These are phyloP conservation scores for Penicillium pulvis DNA, from an alignment of 495 filamentous ascomycete genomes.

Conservation along the genomic window DNA sequence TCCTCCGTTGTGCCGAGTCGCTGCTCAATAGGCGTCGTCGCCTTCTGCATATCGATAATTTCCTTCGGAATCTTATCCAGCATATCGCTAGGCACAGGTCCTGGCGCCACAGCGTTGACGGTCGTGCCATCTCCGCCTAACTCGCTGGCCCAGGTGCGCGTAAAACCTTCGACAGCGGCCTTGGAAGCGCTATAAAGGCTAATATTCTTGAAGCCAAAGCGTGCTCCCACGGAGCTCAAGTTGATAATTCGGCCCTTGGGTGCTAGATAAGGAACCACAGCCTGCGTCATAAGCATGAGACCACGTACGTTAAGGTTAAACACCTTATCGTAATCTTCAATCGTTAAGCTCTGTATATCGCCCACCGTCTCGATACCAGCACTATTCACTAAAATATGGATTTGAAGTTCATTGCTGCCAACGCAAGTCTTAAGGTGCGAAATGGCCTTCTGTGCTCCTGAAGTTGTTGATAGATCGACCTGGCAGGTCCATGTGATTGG, in stretches of 20 bases:
- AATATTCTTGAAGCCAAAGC: conserved; percentile 36
- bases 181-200: conserved; percentile 45
- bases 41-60: conserved; percentile 33
- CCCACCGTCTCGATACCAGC: not conserved
- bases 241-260: conserved; percentile 9
- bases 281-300: conserved; percentile 62
- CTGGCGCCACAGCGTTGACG: conserved; percentile 37
- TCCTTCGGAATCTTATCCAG: conserved; percentile 35
- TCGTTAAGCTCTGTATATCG: not conserved
- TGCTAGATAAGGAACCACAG: conserved; percentile 46
- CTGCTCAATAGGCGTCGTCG: conserved; percentile 39
- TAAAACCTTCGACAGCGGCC: conserved; percentile 46
- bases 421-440: too few relatives aligned
- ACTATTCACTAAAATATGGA: conserved; percentile 14
- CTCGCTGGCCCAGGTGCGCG: conserved; percentile 43
- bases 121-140: conserved; percentile 43
- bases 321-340: conserved; percentile 21
- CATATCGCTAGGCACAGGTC: conserved; percentile 42
- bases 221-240: conserved; percentile 44
- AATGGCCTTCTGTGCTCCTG: too few relatives aligned
- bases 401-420: not conserved
- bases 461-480: too few relatives aligned
- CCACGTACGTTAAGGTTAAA: conserved; percentile 60
- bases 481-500: too few relatives aligned
- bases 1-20: conserved; percentile 57